Base-by-base conservation (phyloP, 2,329 filamentous ascomycete species). In the Alternaria hordeiaustralica region DNA sequence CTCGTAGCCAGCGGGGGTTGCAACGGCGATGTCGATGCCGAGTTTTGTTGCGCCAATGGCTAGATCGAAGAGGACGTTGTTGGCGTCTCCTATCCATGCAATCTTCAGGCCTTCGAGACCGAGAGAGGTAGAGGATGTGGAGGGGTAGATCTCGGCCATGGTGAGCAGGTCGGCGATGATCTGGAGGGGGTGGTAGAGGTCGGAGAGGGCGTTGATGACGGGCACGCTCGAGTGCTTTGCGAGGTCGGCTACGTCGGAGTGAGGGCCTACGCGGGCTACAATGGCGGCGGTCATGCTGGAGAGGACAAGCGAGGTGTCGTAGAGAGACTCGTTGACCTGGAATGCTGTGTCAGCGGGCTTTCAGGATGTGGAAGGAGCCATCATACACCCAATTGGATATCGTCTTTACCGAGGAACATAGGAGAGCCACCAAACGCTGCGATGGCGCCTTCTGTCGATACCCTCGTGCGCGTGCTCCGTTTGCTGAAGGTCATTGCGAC, bases 401-500 rank as follows among this genome's bases (percentile, higher is more conserved):
- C 96, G 59, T 96, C 91, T 78, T 94, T 96, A 74, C 94, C 94
- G 62, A 99, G 82, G 79, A 99, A 99, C 94, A 99, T 97, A 21
- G 96, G 90, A 74, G 97, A 92, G 0, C 95, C 96, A 41, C 94
- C 94, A 85, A 99, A 87, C 63, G 92, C 85, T n/a, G 91, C 88
- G 41, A 97, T 90, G 12, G 96, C 96, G 8, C 91, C 91, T 84
- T 99, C 96, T 2, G 94, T 97, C 2, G 94, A 97, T 30, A 99
- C 90, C 66, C 96, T 90, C 12, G 96, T 99, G 64, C 96, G 89
- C 12, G 96, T 99, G 74, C 92, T 96, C 71, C 94, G 90, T 84
- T 99, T 99, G 86, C 87, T 96, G 85, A 99, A 99, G 86, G 96
- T 93, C 89, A 99, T 91, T 70, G 96, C 95, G 30, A 99, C 88